A percentile compares a stretch with the other conserved stretches of the same genome.
These are phyloP conservation scores for Colletotrichum melonis DNA, from an alignment of 2,329 filamentous ascomycete genomes.

Conservation along the genomic window DNA sequence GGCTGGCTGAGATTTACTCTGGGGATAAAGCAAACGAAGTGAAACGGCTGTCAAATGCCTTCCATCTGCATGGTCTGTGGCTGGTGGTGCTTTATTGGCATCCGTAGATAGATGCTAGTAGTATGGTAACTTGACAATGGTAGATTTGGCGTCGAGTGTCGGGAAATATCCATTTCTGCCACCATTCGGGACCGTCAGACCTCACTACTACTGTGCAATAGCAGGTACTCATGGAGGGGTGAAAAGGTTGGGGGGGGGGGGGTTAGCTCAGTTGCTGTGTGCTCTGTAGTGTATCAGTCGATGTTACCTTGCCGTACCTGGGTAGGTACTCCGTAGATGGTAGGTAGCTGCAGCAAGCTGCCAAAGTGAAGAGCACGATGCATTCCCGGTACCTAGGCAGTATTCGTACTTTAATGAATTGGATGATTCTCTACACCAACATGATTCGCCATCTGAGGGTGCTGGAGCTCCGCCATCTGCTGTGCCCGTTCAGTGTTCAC, in stretches of 20 bases:
- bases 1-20: too few species aligned
- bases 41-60: too few species aligned
- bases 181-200: not conserved
- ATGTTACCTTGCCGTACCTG: not conserved
- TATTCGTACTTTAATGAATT: too few species aligned
- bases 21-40: too few species aligned
- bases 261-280: not conserved
- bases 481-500: conserved; percentile 15
- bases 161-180: not conserved
- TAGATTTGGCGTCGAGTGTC: not conserved
- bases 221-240: not conserved
- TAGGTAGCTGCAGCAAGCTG: not conserved
- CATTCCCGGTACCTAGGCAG: too few species aligned
- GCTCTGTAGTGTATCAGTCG: too few species aligned
- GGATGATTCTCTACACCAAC: not conserved
- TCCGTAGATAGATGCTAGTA: too few species aligned
- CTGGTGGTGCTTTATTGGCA: too few species aligned
- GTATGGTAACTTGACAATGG: not conserved
- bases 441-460: conserved; percentile 5
- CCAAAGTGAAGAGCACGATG: not conserved
- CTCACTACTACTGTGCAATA: not conserved
- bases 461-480: conserved; percentile 9
- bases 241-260: too few species aligned
- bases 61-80: too few species aligned
- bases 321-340: not conserved